Percentiles rank a stretch among this genome's conserved stretches.
phyloP scores from a whole-genome alignment of 352 stramenopile genomes.

The Phytophthora boehmeriae region DNA sequence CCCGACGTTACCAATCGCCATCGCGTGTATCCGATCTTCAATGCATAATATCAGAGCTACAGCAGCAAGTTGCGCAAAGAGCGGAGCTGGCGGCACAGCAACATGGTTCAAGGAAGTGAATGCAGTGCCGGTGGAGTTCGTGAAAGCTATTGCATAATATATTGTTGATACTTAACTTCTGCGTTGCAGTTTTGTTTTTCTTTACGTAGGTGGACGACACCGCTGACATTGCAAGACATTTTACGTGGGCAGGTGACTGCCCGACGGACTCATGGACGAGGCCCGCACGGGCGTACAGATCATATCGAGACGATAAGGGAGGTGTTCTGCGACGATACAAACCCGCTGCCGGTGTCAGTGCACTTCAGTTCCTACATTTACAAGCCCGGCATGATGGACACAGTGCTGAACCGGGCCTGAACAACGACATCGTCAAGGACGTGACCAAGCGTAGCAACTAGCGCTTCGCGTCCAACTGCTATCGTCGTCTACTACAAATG shows the following conservation, averaged over 20 bases:
- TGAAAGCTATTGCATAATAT: neutral
- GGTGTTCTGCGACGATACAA: no score
- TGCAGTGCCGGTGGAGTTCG: neutral
- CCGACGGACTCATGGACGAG: neutral
- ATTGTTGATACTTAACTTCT: neutral
- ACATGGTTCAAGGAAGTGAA: neutral
- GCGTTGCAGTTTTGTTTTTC: neutral
- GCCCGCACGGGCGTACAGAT: neutral
- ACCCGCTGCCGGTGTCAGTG: neutral
- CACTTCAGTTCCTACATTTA: no score
- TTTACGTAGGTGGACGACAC: neutral
- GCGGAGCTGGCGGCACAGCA: conserved; percentile 4
- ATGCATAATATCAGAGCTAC: neutral
- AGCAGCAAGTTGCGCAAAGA: neutral
- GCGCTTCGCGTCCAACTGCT: no score
- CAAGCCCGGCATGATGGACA: no score
- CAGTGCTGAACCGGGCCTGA: no score
- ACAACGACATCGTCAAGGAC: no score
- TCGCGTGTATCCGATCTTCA: neutral
- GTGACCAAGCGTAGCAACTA: no score
- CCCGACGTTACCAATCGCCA: neutral
- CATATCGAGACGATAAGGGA: neutral
- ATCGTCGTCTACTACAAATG: no score
- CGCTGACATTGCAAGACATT: neutral
- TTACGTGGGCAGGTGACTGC: neutral